phyloP scores from a whole-genome alignment of 371 early-diverging fungal species.

The Blastocladiella emersonii region DNA sequence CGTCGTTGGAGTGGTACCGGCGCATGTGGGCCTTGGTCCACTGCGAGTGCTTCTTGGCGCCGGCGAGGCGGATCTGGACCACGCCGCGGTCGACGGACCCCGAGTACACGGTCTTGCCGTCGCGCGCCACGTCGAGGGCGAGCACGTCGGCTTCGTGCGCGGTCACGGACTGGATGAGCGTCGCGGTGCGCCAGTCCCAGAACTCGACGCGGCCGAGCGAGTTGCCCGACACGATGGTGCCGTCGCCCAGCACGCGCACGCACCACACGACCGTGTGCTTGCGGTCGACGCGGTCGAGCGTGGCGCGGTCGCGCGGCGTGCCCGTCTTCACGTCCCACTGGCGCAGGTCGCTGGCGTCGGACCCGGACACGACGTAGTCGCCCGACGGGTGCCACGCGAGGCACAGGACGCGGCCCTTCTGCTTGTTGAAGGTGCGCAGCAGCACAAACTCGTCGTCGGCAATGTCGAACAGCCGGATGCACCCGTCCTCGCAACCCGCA shows the following conservation, averaged over 20 bases:
- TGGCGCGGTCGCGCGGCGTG: not conserved
- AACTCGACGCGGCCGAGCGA: constrained; percentile 76
- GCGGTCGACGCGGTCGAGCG: constrained; percentile 6
- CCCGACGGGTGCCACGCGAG: constrained; percentile 29
- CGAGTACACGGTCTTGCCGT: constrained; percentile 60
- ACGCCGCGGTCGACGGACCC: constrained; percentile 85
- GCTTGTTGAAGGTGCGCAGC: constrained; percentile 52
- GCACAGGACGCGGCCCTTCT: constrained; percentile 26
- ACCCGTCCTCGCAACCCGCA: constrained; percentile 87
- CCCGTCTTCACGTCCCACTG: constrained; percentile 51
- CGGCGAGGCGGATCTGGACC: constrained; percentile 43
- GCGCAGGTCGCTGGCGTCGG: constrained; percentile 64
- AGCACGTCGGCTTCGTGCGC: constrained; percentile 80
- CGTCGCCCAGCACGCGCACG: constrained; percentile 27
- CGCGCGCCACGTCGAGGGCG: constrained; percentile 49
- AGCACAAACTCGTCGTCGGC: constrained; percentile 44
- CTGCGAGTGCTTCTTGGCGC: constrained; percentile 10
- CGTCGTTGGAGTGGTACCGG: constrained; percentile 84
- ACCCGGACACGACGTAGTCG: constrained; percentile 59
- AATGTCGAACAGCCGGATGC: constrained; percentile 71
- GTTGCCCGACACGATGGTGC: constrained; percentile 76
- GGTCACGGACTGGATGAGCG: constrained; percentile 48
- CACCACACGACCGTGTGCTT: constrained; percentile 44
- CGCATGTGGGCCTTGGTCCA: constrained; percentile 69
- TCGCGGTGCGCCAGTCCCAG: constrained; percentile 61